Conservation (phyloP, 2,329 filamentous ascomycete genomes). For the Alternaria consortialis region DNA sequence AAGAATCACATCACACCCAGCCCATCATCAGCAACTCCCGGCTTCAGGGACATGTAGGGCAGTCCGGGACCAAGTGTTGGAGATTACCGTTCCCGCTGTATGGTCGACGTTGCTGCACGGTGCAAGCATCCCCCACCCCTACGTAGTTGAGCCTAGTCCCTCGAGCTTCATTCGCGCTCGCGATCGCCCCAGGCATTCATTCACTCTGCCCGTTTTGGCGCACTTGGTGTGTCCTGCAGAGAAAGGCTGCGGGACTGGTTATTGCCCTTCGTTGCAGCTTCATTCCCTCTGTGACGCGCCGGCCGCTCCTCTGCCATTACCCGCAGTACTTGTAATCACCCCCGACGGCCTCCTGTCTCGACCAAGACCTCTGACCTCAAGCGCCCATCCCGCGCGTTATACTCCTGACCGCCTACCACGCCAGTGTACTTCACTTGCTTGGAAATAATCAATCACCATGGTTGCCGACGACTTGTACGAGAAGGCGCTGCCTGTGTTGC, state of each 20-base stretch:
- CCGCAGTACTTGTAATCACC: conserved; percentile 34
- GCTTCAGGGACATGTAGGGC: conserved; percentile 16
- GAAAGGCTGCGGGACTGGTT: conserved; percentile 25
- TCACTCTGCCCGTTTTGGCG: conserved; percentile 28
- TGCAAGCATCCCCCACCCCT: conserved; percentile 27
- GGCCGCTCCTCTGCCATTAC: conserved; percentile 29
- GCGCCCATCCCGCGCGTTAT: conserved; percentile 9
- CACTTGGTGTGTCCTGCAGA: conserved; percentile 27
- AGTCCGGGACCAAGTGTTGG: conserved; percentile 10
- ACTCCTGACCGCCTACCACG: conserved; percentile 11
- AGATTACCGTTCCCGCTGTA: conserved; percentile 17
- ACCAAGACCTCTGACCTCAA: conserved; percentile 14
- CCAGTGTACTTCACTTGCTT: conserved; percentile 8
- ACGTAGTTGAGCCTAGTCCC: conserved; percentile 27
- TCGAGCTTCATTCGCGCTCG: conserved; percentile 34
- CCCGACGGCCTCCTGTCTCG: conserved; percentile 24
- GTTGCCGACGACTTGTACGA: conserved; percentile 93
- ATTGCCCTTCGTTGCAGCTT: conserved; percentile 31
- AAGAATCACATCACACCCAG: conserved; percentile 3
- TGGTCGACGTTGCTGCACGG: conserved; percentile 14
- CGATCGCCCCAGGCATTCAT: conserved; percentile 28
- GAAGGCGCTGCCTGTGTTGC: conserved; percentile 85
- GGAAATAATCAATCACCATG: conserved; percentile 65
- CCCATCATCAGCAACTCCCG: neutral
- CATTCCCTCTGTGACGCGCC: conserved; percentile 30